A percentile compares a stretch with the other conserved stretches of the same genome.
Conservation (phyloP, 192 early-diverging fungal species). For the Gigaspora rosea region DNA sequence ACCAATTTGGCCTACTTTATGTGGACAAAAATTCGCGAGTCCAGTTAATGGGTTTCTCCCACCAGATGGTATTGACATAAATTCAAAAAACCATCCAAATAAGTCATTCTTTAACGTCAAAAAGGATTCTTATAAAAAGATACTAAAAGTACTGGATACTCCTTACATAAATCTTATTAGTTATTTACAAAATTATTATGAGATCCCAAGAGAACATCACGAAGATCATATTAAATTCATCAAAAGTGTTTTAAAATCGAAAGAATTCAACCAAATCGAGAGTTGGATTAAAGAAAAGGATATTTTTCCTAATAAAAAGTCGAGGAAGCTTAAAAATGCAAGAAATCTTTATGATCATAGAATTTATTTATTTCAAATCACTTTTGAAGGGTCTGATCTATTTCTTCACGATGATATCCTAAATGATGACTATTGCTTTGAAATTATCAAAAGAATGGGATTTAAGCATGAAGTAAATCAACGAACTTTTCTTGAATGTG, state of each 20-base stretch:
- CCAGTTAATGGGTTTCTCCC: neutral
- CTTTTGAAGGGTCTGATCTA: neutral
- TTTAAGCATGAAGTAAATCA: neutral
- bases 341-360: neutral
- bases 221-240: neutral
- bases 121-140: neutral
- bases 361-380: neutral
- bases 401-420: neutral
- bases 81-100: neutral
- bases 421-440: neutral
- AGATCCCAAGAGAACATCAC: neutral
- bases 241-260: neutral
- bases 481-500: neutral
- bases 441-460: neutral
- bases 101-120: neutral
- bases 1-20: neutral
- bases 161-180: neutral
- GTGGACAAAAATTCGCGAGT: neutral
- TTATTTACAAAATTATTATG: neutral
- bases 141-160: neutral
- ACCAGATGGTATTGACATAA: neutral
- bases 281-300: neutral
- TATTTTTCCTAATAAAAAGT: neutral
- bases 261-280: neutral
- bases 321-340: neutral